Base-by-base conservation (phyloP, 768 basidiomycete genomes). In the Rhizopogon sp. region DNA sequence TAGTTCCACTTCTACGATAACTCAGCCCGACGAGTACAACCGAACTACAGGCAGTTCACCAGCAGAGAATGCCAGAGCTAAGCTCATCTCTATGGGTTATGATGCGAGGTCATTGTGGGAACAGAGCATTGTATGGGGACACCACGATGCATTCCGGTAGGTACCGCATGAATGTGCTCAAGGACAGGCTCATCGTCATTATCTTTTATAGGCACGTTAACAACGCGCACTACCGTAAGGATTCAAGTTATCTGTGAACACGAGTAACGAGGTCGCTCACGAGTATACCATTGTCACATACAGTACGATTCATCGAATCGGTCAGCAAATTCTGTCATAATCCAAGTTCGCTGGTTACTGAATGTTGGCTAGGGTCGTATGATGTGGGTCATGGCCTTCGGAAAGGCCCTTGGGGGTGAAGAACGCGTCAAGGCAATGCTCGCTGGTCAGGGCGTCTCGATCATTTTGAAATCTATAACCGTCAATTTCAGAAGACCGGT, bases 51-150 rank as follows among this genome's bases (percentile, higher is more conserved):
- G 39, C 58, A 13, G 61, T 64, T 50, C 60, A 54, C 55, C 47
- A 7, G 61, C 57, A 8, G 68, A 70, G 35, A 72, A 77, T 45
- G 86, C 80, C 1, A 70, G 70, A 33, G 59, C 62, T 28, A 73
- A 73, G 55, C 64, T 88, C 22, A 60, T 66, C 28, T 64, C 74
- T 59, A 64, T 74, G 16, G 85, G 86, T 0, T 82, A 81, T 57
- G 84, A 89, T 63, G 75, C 81, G 2, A 59, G 66, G 28, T 87
- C 85, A n/a, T 83, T 90, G 53, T 89, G 84, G 84, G 85, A 89
- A 63, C 88, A 90, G 63, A 72, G 71, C 13, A 79, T 91, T n/a
- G 82, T 77, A 0, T 90, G 88, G 88, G 89, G 89, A 50, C 85
- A 90, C 58, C 83, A 86, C 31, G 89, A 91, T 61, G 73, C 88